A percentile compares a stretch with the other conserved stretches of the same genome.
Evolutionary conservation across 1,284 basidiomycete genomes (phyloP).

Genomic region (Ustilago crameri): DNA sequence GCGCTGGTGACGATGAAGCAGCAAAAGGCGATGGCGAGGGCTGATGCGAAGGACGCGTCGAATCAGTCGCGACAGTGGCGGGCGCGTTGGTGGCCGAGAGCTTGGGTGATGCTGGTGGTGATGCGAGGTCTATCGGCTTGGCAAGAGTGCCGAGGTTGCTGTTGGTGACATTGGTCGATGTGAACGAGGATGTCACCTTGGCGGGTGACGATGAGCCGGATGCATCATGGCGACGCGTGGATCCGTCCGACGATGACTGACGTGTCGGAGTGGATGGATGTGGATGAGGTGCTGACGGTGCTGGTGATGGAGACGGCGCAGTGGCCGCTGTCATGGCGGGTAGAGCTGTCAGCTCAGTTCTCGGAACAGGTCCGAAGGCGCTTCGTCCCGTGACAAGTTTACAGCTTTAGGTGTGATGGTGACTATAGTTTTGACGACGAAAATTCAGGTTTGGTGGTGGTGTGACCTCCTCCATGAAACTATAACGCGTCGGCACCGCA

Average conservation of each 20-base stretch:
- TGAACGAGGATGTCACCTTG: slow-evolving; percentile 16
- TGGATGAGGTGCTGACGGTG: slow-evolving; percentile 34
- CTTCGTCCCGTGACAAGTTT: not conserved
- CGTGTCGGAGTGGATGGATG: slow-evolving; percentile 31
- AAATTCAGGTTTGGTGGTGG: slow-evolving; percentile 35
- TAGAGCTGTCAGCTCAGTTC: slow-evolving; percentile 8
- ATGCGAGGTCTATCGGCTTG: slow-evolving; percentile 49
- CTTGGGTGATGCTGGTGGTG: slow-evolving; percentile 33
- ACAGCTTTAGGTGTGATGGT: slow-evolving; percentile 23
- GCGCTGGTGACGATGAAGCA: slow-evolving; percentile 1
- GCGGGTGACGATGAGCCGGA: slow-evolving; percentile 19
- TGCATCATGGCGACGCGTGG: slow-evolving; percentile 44
- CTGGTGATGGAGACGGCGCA: slow-evolving; percentile 48
- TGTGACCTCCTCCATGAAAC: slow-evolving; percentile 46
- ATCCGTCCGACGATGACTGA: slow-evolving; percentile 21
- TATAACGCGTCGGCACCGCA: slow-evolving; percentile 49
- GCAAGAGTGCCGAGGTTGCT: slow-evolving; percentile 27
- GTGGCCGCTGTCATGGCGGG: slow-evolving; percentile 45
- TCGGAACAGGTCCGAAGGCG: not conserved
- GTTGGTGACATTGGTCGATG: not conserved
- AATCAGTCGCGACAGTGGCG: slow-evolving; percentile 22
- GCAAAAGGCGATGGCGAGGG: slow-evolving; percentile 10
- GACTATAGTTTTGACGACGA: slow-evolving; percentile 29
- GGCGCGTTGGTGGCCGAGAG: slow-evolving; percentile 10
- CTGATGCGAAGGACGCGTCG: slow-evolving; percentile 26